Conservation (phyloP, 176 grass and related monocot species). For the Alloteropsis semialata region DNA sequence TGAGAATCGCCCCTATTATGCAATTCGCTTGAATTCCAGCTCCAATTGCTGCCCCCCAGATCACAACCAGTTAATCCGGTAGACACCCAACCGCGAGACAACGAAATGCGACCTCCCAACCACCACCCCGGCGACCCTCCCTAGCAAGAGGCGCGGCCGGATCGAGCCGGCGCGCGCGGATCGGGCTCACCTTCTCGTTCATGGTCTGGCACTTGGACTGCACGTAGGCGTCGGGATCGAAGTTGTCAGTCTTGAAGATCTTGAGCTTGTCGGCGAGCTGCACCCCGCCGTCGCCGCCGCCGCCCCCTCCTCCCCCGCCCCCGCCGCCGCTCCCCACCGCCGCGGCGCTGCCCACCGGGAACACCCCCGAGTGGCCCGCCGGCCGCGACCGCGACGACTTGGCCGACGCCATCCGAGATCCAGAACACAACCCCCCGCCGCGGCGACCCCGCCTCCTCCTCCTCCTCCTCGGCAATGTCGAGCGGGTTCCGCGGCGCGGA, state of each 20-base stretch:
- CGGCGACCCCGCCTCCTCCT: background rate
- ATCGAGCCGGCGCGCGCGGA: background rate
- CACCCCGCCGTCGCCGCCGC: constrained; percentile 57
- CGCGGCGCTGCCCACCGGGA: constrained; percentile 42
- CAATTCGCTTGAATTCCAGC: background rate
- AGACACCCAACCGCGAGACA: background rate
- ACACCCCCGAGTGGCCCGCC: constrained; percentile 65
- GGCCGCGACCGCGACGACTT: constrained; percentile 83
- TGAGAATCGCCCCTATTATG: background rate
- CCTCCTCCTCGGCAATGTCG: background rate
- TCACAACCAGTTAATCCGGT: background rate
- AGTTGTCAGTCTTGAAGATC: constrained; percentile 99
- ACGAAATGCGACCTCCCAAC: background rate
- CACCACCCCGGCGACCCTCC: background rate
- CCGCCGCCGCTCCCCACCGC: constrained; percentile 31
- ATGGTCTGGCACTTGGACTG: constrained; percentile 98
- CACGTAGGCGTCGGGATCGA: constrained; percentile 94
- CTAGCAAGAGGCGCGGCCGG: background rate
- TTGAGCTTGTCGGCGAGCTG: constrained; percentile 99
- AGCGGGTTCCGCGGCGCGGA: background rate
- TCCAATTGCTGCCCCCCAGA: background rate
- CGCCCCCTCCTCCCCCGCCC: background rate
- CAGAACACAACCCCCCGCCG: background rate
- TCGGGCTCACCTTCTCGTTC: constrained; percentile 80
- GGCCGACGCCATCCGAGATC: constrained; percentile 73